Evolutionary conservation across 371 early-diverging fungal genomes (phyloP), one percentile per base, ranked within the genome.

Genomic region (Choanephora cucurbitarum): DNA sequence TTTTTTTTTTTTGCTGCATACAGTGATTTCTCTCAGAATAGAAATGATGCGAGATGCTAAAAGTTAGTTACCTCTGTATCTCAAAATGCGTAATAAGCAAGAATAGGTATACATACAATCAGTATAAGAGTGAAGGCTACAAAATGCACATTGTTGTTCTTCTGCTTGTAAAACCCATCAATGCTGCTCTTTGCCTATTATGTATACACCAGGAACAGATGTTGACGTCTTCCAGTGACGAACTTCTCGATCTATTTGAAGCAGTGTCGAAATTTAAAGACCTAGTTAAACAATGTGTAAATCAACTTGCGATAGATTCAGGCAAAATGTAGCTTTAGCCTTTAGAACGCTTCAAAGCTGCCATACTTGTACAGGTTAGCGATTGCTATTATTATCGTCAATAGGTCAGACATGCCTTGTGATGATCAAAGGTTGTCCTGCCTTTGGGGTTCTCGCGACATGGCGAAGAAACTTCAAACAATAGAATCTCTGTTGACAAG

Each of bases 381-480:
- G 49, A 62, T 24, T 15, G 50, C 45, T 14, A 13, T 19, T 23
- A 61, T 44, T 45, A 55, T 61, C 22, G 45, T n/a, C 33, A 55
- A 17, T 7, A 55, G 40, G 23, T 55, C 57, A 44, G 57, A 52
- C 52, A 57, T 1, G 62, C 62, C 37, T 62, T 62, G 37, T 62
- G 48, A 52, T 62, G 53, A n/a, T 49, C 62, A 56, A 56, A 62
- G 23, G 10, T 34, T 34, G 52, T 52, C 43, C 47, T 55, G 9
- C 8, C 53, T 42, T 62, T 51, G 49, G 41, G 10, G 22, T 49
- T 56, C 34, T 62, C 44, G 23, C 24, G 44, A 52, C 33, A 62
- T 43, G 48, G 48, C 23, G 57, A 55, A 39, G 62, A 52, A 34
- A 62, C 62, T 48, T 56, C 62, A 51, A 48, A 56, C 33, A 62